Evolutionary conservation across 306 rosid species (phyloP).

Genomic region (Quercus engelmannii): DNA sequence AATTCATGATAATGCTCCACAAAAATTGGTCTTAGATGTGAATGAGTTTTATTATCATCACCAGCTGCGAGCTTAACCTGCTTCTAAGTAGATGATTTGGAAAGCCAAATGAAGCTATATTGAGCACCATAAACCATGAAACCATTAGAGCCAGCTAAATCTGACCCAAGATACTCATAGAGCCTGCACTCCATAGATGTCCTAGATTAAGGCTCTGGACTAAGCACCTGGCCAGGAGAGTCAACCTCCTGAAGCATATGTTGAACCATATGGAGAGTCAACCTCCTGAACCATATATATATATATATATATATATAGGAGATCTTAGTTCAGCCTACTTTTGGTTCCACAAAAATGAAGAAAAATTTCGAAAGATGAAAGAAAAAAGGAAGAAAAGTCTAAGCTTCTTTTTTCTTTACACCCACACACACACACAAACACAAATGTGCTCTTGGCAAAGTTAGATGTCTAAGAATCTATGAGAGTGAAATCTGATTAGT

Average conservation of each 20-base stretch:
- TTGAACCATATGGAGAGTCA: not conserved
- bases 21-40: not conserved
- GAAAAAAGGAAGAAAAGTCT: not conserved
- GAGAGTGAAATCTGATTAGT: not conserved
- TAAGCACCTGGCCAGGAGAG: not conserved
- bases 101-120: not conserved
- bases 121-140: not conserved
- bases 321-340: not conserved
- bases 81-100: not conserved
- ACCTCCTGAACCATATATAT: not conserved
- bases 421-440: not conserved
- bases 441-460: not conserved
- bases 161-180: not conserved
- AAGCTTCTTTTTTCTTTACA: not conserved
- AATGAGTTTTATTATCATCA: not conserved
- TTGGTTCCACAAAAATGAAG: not conserved
- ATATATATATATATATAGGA: not conserved
- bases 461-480: not conserved
- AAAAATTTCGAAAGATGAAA: not conserved
- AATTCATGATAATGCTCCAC: not conserved
- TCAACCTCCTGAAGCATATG: not conserved
- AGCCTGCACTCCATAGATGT: not conserved
- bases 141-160: not conserved
- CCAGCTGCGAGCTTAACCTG: not conserved
- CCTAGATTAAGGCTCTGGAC: not conserved